phyloP scores from a whole-genome alignment of 2,329 filamentous ascomycete species.

The Fusarium sp. region DNA sequence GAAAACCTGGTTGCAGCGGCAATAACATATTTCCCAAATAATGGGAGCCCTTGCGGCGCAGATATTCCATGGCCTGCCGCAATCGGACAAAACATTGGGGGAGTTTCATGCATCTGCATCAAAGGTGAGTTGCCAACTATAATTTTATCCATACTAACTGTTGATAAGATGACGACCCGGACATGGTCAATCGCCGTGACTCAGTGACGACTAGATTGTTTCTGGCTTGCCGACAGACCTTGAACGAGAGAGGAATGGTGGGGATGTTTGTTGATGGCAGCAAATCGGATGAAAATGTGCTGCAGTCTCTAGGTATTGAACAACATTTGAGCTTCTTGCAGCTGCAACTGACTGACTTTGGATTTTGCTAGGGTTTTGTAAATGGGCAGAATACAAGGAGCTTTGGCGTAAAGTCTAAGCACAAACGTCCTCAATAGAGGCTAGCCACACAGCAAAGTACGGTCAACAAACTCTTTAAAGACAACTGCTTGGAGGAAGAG shows the following conservation, averaged over 20 bases:
- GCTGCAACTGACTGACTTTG: constrained; percentile 17
- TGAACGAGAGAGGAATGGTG: constrained; percentile 65
- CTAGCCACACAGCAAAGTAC: constrained; percentile 8
- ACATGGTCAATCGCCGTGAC: constrained; percentile 60
- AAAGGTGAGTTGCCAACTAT: constrained; percentile 58
- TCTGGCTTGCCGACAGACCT: constrained; percentile 63
- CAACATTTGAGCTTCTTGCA: background rate
- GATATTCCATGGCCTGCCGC: constrained; percentile 69
- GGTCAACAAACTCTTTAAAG: background rate
- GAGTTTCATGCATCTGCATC: constrained; percentile 72
- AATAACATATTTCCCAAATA: constrained; percentile 65
- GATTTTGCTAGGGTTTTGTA: constrained; percentile 63
- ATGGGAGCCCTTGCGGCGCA: constrained; percentile 60
- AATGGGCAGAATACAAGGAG: constrained; percentile 70
- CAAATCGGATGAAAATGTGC: constrained; percentile 63
- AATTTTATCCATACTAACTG: constrained; percentile 18
- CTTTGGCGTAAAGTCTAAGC: constrained; percentile 62
- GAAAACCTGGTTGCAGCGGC: constrained; percentile 65
- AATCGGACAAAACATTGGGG: constrained; percentile 66
- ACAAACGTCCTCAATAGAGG: constrained; percentile 4
- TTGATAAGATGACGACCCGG: constrained; percentile 59
- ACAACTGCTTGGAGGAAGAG: background rate
- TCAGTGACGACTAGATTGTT: constrained; percentile 67
- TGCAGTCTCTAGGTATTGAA: constrained; percentile 65
- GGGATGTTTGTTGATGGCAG: constrained; percentile 69